Evolutionary conservation across 441 rosid species (phyloP).

Genomic region (Adansonia madagascariensis): DNA sequence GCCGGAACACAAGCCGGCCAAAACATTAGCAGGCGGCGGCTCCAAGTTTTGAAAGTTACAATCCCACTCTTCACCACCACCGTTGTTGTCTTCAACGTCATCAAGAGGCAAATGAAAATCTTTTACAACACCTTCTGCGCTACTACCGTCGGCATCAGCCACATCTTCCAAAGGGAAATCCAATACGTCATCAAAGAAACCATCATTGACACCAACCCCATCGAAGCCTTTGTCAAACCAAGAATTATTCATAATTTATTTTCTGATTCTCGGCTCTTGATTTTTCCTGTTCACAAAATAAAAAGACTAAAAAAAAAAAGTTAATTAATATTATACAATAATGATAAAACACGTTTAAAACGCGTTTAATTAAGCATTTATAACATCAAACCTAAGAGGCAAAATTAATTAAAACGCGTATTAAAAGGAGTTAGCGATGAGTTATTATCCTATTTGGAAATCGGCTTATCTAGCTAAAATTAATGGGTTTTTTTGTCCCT

Average conservation of each 20-base stretch:
- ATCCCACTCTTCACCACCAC: slow-evolving; percentile 40
- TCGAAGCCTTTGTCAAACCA: slow-evolving; percentile 64
- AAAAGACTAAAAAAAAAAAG: slow-evolving; percentile 6
- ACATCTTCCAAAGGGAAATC: slow-evolving; percentile 66
- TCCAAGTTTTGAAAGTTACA: slow-evolving; percentile 53
- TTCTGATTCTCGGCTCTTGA: slow-evolving; percentile 1
- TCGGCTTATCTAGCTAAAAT: slow-evolving; percentile 21
- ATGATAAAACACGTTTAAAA: slow-evolving; percentile 3
- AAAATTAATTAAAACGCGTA: slow-evolving; percentile 17
- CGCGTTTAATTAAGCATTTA: slow-evolving; percentile 2
- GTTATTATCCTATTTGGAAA: slow-evolving; percentile 8
- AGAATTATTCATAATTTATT: slow-evolving; percentile 47
- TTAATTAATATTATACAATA: background rate
- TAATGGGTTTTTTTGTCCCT: background rate
- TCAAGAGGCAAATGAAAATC: slow-evolving; percentile 58
- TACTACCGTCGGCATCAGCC: background rate
- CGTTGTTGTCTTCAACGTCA: slow-evolving; percentile 52
- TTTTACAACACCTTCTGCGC: slow-evolving; percentile 42
- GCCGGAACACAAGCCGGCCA: slow-evolving; percentile 46
- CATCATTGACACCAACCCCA: slow-evolving; percentile 48
- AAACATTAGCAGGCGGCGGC: slow-evolving; percentile 59
- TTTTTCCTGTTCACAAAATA: background rate
- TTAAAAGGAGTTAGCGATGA: background rate
- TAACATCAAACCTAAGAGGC: slow-evolving; percentile 10
- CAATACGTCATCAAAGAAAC: slow-evolving; percentile 61